A percentile compares a stretch with the other conserved stretches of the same genome.
phyloP scores from a whole-genome alignment of 768 basidiomycete species.

The Pleurotus cornucopiae region DNA sequence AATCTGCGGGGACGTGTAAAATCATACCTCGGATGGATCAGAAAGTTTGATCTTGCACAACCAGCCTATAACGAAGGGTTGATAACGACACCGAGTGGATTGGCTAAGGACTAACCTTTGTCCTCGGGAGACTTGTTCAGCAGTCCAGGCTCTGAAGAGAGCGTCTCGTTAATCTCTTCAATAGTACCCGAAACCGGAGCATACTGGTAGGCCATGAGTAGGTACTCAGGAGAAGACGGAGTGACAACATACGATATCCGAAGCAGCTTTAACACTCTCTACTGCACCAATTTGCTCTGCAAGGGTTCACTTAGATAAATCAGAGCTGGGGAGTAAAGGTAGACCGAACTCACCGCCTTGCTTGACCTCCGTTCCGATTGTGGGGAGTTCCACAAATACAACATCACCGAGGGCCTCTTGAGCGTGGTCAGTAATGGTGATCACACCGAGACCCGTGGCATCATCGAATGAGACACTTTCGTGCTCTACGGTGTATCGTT shows the following conservation, averaged over 20 bases:
- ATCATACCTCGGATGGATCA: constrained; percentile 67
- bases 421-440: constrained; percentile 90
- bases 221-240: constrained; percentile 11
- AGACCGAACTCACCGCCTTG: constrained; percentile 63
- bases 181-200: constrained; percentile 89
- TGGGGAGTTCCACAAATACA: constrained; percentile 91
- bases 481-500: constrained; percentile 83
- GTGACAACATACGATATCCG: constrained; percentile 70
- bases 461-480: constrained; percentile 83
- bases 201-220: constrained; percentile 45
- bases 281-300: constrained; percentile 86
- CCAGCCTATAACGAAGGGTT: constrained; percentile 63
- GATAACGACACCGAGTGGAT: background rate
- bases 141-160: constrained; percentile 67
- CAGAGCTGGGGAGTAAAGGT: too few relatives aligned
- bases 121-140: constrained; percentile 87
- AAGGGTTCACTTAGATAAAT: too few relatives aligned
- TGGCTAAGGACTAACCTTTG: constrained; percentile 50
- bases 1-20: background rate
- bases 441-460: constrained; percentile 66
- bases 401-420: constrained; percentile 92
- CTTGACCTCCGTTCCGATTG: constrained; percentile 51
- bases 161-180: constrained; percentile 68
- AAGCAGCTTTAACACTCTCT: constrained; percentile 95
- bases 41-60: constrained; percentile 89